Evolutionary conservation across 768 basidiomycete species (phyloP).

Genomic region (Lactarius pseudohatsudake): DNA sequence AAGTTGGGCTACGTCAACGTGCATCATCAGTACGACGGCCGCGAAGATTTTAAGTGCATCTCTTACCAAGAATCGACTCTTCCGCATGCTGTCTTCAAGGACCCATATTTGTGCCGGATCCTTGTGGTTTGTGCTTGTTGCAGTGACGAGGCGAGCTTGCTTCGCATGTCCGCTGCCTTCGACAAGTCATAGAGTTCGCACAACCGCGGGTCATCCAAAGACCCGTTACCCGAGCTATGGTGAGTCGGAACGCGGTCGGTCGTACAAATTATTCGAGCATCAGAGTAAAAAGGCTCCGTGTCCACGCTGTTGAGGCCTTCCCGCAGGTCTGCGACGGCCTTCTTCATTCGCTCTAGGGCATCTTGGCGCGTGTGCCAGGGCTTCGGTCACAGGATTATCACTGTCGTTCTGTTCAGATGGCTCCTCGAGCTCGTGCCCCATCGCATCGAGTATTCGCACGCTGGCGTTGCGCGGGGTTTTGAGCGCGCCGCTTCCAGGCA

Average conservation of each 20-base stretch:
- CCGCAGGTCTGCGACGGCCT: constrained; percentile 56
- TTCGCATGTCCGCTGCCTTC: constrained; percentile 48
- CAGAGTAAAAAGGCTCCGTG: constrained; percentile 37
- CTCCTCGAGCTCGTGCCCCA: constrained; percentile 59
- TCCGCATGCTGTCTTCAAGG: constrained; percentile 40
- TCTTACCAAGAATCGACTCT: constrained; percentile 43
- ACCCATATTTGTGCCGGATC: constrained; percentile 37
- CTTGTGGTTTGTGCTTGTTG: constrained; percentile 42
- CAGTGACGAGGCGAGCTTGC: constrained; percentile 46
- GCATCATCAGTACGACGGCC: background rate
- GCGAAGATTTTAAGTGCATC: background rate
- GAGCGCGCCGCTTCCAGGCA: constrained; percentile 27
- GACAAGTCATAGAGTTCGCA: constrained; percentile 55
- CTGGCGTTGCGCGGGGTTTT: constrained; percentile 39
- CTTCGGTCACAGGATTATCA: constrained; percentile 28
- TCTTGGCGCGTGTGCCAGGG: constrained; percentile 46
- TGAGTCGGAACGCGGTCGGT: constrained; percentile 13
- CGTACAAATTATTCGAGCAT: constrained; percentile 11
- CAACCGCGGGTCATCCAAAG: constrained; percentile 46
- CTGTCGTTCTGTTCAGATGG: constrained; percentile 29
- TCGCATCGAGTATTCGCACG: constrained; percentile 66
- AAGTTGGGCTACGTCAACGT: constrained; percentile 26
- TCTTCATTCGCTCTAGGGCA: constrained; percentile 55
- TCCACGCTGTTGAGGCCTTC: constrained; percentile 58
- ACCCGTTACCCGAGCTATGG: constrained; percentile 40